Base-by-base conservation (phyloP, 108 stramenopile genomes). In the Nitzschia palea region DNA sequence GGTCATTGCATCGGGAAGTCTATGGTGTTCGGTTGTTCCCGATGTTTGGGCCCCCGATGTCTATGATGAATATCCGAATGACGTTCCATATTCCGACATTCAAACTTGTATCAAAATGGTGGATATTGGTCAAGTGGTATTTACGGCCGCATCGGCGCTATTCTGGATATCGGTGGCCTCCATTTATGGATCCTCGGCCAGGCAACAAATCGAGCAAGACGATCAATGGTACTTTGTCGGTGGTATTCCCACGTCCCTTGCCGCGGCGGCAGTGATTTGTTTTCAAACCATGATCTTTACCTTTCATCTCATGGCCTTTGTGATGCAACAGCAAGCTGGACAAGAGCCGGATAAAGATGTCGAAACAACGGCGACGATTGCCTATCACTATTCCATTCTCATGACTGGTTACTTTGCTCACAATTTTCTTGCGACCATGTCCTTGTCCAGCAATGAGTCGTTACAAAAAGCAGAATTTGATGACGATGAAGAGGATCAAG, bases 401-500 rank as follows among this genome's bases (percentile, higher is more conserved):
- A 60, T 60, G 59, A 60, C 59, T 12, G 59, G 36, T 0, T 60
- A 22, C 59, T 60, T 60, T 42, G 37, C 59, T 23, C 59, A 60
- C 25, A 60, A 60, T 18, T 34, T 60, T 1, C 8, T 60, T 42
- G 36, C 59, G 2, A 23, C 20, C 18, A 37, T 60, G 35, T 31
- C 59, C 1, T 17, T 6, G n/a, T n/a, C n/a, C n/a, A n/a, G n/a
- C n/a, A n/a, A n/a, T n/a, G n/a, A n/a, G n/a, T n/a, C n/a, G n/a
- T n/a, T n/a, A n/a, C n/a, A n/a, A n/a, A n/a, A n/a, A n/a, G n/a
- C n/a, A n/a, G n/a, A n/a, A n/a, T n/a, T n/a, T n/a, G n/a, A n/a
- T n/a, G n/a, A n/a, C n/a, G n/a, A n/a, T n/a, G n/a, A n/a, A n/a
- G n/a, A n/a, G n/a, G n/a, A n/a, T n/a, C n/a, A n/a, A n/a, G n/a